Conservation (phyloP, 305 asterid species). For the Coffea humblotiana region DNA sequence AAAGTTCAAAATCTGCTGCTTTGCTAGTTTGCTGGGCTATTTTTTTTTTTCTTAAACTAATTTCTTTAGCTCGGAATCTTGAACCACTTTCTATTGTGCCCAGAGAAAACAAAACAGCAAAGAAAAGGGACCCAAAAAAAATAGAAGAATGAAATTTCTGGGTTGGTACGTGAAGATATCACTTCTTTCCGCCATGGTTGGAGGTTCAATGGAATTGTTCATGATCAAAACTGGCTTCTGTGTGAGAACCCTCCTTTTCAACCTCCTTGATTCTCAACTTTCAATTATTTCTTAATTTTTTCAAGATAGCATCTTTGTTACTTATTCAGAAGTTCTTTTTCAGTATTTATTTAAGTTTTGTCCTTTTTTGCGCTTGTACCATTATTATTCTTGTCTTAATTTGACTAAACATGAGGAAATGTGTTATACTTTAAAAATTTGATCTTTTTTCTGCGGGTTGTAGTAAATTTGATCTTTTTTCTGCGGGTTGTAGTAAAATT, state of each 20-base stretch:
- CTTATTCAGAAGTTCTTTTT: background rate
- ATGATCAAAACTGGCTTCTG: slow-evolving; percentile 97
- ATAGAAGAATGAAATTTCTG: slow-evolving; percentile 57
- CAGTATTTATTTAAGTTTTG: background rate
- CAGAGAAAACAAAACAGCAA: background rate
- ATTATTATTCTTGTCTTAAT: background rate
- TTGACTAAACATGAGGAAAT: background rate
- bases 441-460: background rate
- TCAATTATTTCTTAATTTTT: background rate
- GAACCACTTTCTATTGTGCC: background rate
- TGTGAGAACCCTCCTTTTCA: slow-evolving; percentile 55
- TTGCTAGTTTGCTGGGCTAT: background rate
- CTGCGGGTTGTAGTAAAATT: background rate
- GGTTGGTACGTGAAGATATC: slow-evolving; percentile 89
- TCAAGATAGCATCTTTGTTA: background rate
- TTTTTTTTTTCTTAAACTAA: background rate
- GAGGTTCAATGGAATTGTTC: slow-evolving; percentile 92
- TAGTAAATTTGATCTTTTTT: background rate
- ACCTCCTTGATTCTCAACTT: background rate
- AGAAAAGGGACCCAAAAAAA: background rate
- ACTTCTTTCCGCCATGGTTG: slow-evolving; percentile 58
- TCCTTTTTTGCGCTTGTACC: background rate
- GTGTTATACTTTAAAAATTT: background rate
- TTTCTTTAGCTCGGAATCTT: slow-evolving; percentile 11
- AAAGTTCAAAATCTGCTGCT: background rate